Conservation (phyloP, 495 filamentous ascomycete species). For the Tuber melanosporum region DNA sequence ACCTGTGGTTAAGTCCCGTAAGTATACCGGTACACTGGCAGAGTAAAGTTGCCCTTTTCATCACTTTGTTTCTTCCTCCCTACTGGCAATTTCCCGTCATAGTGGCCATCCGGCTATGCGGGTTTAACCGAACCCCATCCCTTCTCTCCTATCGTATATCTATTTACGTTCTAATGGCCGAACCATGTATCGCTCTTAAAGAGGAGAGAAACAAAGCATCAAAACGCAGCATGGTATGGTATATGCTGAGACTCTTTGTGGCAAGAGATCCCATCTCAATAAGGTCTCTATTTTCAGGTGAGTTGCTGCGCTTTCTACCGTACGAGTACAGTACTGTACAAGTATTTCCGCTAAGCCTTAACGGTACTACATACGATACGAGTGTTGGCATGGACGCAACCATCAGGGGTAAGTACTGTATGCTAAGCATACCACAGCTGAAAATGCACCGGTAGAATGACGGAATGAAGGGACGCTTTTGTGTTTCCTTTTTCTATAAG, state of each 20-base stretch:
- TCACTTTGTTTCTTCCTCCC: not conserved
- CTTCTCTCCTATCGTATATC: not conserved
- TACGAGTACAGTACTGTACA: too few species aligned
- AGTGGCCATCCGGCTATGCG: not conserved
- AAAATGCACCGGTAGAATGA: not conserved
- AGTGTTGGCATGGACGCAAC: not conserved
- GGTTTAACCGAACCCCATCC: not conserved
- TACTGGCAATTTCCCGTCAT: not conserved
- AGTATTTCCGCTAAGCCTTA: not conserved
- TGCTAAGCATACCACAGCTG: not conserved
- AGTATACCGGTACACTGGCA: not conserved
- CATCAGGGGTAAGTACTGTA: not conserved
- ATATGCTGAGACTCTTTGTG: not conserved
- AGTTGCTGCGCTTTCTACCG: not conserved
- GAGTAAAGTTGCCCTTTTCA: not conserved
- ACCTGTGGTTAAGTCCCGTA: not conserved
- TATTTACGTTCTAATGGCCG: not conserved
- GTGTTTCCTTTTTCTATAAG: not conserved
- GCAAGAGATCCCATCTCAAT: not conserved
- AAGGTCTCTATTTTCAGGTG: not conserved
- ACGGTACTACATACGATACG: not conserved
- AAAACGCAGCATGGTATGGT: not conserved
- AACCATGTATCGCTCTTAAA: not conserved
- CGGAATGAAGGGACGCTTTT: not conserved
- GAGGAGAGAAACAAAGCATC: not conserved